Percentiles rank a stretch among this genome's conserved stretches.
Conservation (phyloP, 371 early-diverging fungal genomes). For the Mortierella sp. region DNA sequence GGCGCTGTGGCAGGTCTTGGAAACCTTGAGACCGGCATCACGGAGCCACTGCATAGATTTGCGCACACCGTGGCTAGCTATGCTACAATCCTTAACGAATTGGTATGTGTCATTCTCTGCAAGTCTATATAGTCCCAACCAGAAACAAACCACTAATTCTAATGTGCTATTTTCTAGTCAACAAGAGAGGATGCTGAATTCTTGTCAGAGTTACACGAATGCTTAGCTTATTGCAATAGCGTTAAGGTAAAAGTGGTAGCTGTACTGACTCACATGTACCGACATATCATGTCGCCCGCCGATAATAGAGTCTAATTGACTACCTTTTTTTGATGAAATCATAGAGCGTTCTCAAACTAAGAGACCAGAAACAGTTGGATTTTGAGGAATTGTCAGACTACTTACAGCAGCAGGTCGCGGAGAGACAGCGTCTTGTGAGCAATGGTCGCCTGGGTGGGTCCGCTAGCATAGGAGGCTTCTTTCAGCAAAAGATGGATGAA, state of each 20-base stretch:
- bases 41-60: slow-evolving; percentile 72
- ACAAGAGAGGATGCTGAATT: slow-evolving; percentile 82
- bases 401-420: slow-evolving; percentile 73
- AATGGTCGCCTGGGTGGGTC: slow-evolving; percentile 64
- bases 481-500: slow-evolving; percentile 92
- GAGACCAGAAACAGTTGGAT: slow-evolving; percentile 96
- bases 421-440: slow-evolving; percentile 70
- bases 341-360: slow-evolving; percentile 82
- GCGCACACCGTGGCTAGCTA: slow-evolving; percentile 73
- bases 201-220: slow-evolving; percentile 85
- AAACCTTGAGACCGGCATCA: slow-evolving; percentile 86
- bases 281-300: neutral
- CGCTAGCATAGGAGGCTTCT: slow-evolving; percentile 75
- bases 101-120: slow-evolving; percentile 61
- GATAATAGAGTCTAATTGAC: neutral
- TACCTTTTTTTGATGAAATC: neutral
- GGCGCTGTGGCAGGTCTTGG: slow-evolving; percentile 78
- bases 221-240: slow-evolving; percentile 86
- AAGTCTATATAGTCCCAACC: neutral
- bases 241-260: slow-evolving; percentile 70
- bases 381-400: slow-evolving; percentile 89
- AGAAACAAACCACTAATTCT: neutral
- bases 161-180: slow-evolving; percentile 41
- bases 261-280: neutral
- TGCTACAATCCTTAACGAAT: slow-evolving; percentile 69